phyloP scores from a whole-genome alignment of 208 protist genomes.

The Trypanosoma cruzi region DNA sequence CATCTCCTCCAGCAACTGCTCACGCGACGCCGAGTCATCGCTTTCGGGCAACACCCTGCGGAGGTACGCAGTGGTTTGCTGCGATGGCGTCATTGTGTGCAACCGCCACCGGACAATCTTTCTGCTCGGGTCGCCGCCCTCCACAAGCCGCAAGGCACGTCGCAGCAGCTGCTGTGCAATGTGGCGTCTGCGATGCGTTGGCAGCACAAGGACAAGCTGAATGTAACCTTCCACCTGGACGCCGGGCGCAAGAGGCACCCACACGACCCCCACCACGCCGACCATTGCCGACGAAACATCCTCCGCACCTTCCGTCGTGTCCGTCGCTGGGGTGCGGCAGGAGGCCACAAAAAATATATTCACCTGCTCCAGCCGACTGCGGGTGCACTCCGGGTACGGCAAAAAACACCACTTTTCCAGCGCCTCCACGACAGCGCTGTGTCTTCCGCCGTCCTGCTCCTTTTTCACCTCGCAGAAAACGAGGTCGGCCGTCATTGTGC shows the following conservation, averaged over 20 bases:
- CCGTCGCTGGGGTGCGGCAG: neutral
- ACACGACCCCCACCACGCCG: conserved; percentile 70
- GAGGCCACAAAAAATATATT: conserved; percentile 47
- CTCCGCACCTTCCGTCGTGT: neutral
- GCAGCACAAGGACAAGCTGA: conserved; percentile 60
- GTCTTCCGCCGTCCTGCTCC: neutral
- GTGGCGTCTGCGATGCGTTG: conserved; percentile 32
- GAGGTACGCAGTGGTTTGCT: conserved; percentile 31
- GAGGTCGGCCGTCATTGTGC: neutral
- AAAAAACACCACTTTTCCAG: conserved; percentile 28
- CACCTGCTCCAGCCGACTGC: conserved; percentile 46
- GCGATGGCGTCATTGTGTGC: conserved; percentile 53
- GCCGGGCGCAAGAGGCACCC: conserved; percentile 51
- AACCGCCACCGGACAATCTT: conserved; percentile 57
- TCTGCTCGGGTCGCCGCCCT: conserved; percentile 3
- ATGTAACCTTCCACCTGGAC: conserved; percentile 69
- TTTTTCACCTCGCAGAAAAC: conserved; percentile 16
- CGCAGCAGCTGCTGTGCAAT: conserved; percentile 43
- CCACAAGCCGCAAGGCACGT: conserved; percentile 16
- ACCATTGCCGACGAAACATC: neutral
- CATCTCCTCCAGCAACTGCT: conserved; percentile 22
- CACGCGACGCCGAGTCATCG: neutral
- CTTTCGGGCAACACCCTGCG: neutral
- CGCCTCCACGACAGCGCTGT: conserved; percentile 5
- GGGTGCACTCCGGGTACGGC: conserved; percentile 68